These are phyloP conservation scores for Kwoniella sp. DNA, from an alignment of 768 basidiomycete genomes.

Conservation along the genomic window DNA sequence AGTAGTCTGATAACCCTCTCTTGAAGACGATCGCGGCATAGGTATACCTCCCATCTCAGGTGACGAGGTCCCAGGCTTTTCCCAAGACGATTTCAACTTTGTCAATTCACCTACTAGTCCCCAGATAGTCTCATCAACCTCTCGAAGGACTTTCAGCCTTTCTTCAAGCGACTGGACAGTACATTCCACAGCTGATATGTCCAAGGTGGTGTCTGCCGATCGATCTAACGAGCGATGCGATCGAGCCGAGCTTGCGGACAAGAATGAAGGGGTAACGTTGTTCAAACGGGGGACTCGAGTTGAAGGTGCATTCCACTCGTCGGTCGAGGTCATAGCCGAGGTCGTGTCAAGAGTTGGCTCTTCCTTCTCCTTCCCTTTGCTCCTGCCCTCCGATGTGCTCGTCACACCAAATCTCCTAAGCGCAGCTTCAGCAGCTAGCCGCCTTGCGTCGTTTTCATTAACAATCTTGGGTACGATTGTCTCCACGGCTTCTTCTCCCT, in stretches of 20 bases:
- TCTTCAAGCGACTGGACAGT: slow-evolving; percentile 69
- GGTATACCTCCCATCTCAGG: no score
- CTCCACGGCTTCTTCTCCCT: not conserved
- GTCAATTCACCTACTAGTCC: slow-evolving; percentile 77
- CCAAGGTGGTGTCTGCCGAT: not conserved
- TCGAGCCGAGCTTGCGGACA: not conserved
- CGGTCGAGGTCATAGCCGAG: not conserved
- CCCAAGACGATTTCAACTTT: slow-evolving; percentile 64
- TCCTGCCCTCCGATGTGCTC: not conserved
- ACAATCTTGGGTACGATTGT: not conserved
- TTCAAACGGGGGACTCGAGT: not conserved
- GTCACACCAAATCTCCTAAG: slow-evolving; percentile 59
- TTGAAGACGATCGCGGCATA: no score
- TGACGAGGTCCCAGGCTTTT: not conserved
- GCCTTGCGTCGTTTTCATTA: slow-evolving; percentile 55
- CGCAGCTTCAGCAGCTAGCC: slow-evolving; percentile 71
- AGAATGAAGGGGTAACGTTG: not conserved
- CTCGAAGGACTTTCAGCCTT: slow-evolving; percentile 73
- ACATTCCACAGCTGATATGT: not conserved
- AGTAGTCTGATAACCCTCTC: no score
- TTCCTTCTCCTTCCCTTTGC: slow-evolving; percentile 24
- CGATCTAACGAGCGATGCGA: not conserved
- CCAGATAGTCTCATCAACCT: slow-evolving; percentile 72
- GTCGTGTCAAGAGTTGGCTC: not conserved
- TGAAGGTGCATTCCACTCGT: not conserved